A percentile compares a stretch with the other conserved stretches of the same genome.
Conservation (phyloP, 2,329 filamentous ascomycete species). For the Metarhizium brunneum region DNA sequence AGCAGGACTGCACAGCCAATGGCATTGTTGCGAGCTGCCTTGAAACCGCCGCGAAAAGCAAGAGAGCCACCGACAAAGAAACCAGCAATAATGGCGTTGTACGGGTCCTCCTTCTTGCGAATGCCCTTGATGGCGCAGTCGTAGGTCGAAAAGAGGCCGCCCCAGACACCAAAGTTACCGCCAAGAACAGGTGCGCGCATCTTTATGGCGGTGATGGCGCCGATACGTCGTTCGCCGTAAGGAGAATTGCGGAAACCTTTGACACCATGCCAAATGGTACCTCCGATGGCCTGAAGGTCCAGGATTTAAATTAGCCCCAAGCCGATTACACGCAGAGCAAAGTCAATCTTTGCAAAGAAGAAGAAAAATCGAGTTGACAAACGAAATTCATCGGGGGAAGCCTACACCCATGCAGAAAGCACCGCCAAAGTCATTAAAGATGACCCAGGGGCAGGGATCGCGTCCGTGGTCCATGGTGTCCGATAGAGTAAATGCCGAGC, state of each 20-base stretch:
- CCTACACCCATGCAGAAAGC: constrained; percentile 94
- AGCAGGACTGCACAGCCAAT: constrained; percentile 93
- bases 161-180: constrained; percentile 98
- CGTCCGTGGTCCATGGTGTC: constrained; percentile 82
- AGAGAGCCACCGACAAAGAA: constrained; percentile 94
- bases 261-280: constrained; percentile 90
- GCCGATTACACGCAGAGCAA: not conserved
- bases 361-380: not conserved
- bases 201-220: constrained; percentile 94
- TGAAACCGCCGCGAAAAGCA: constrained; percentile 83
- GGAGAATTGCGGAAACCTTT: constrained; percentile 89
- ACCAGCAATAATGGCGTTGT: constrained; percentile 94
- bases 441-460: constrained; percentile 95
- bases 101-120: constrained; percentile 94
- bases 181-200: constrained; percentile 91
- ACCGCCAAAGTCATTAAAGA: constrained; percentile 94
- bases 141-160: constrained; percentile 89
- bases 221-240: constrained; percentile 90
- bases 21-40: constrained; percentile 86
- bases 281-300: constrained; percentile 53
- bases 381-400: constrained; percentile 3
- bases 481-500: not conserved
- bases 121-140: constrained; percentile 95
- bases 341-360: not conserved
- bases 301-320: not conserved